A percentile compares a stretch with the other conserved stretches of the same genome.
Evolutionary conservation across 2,329 filamentous ascomycete species (phyloP).

Genomic region (Albophoma yamanashiensis): DNA sequence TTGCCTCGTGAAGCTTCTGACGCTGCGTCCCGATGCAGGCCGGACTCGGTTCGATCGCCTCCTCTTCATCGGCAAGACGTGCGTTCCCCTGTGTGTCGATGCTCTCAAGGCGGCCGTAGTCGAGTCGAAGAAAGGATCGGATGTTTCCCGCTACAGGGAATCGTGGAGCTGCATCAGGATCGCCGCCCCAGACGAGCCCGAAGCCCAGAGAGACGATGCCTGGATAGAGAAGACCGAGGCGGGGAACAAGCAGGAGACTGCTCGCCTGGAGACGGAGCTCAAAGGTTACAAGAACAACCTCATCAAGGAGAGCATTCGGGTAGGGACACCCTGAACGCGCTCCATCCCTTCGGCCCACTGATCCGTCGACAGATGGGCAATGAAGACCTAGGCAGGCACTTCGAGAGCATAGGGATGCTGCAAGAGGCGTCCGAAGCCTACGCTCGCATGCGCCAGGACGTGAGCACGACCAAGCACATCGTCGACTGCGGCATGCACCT

Average conservation of each 20-base stretch:
- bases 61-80: conserved; percentile 69
- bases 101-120: conserved; percentile 67
- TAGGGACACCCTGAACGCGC: conserved; percentile 23
- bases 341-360: conserved; percentile 2
- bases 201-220: conserved; percentile 54
- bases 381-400: conserved; percentile 80
- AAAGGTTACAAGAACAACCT: conserved; percentile 94
- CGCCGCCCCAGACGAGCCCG: conserved; percentile 55
- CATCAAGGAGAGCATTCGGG: conserved; percentile 92
- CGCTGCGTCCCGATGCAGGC: conserved; percentile 36
- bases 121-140: conserved; percentile 66
- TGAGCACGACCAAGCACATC: conserved; percentile 73
- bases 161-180: conserved; percentile 55
- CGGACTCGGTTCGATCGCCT: conserved; percentile 74
- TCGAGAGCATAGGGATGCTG: conserved; percentile 68
- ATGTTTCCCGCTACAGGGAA: conserved; percentile 60
- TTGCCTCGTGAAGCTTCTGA: neutral
- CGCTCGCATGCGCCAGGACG: conserved; percentile 80
- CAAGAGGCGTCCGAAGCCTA: conserved; percentile 66
- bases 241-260: conserved; percentile 57
- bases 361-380: conserved; percentile 65
- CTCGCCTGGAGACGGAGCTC: conserved; percentile 72
- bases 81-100: conserved; percentile 64
- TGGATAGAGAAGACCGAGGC: conserved; percentile 66
- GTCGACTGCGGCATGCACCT: conserved; percentile 72